Evolutionary conservation across 129 eudicot species (phyloP).

Genomic region (Helichrysum umbraculigerum): DNA sequence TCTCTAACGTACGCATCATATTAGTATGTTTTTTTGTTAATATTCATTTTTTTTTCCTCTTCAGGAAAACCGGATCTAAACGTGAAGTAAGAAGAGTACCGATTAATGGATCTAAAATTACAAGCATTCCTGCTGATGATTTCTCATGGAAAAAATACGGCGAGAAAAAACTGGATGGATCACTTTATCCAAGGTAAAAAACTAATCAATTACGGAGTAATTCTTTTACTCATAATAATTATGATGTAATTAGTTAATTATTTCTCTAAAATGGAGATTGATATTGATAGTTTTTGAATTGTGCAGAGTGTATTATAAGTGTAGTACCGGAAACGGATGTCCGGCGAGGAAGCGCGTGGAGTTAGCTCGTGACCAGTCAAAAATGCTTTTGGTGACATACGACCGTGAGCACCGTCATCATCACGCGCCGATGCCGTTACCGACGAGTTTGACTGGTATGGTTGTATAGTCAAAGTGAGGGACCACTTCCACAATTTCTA

Average conservation of each 20-base stretch:
- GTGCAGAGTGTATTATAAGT: conserved; percentile 78
- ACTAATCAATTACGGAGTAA: background rate
- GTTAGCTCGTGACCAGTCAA: conserved; percentile 57
- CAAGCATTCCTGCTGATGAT: conserved; percentile 77
- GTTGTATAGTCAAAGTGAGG: conserved; percentile 28
- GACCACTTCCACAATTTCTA: conserved; percentile 28
- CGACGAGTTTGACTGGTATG: conserved; percentile 22
- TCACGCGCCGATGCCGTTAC: conserved; percentile 40
- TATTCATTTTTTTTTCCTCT: background rate
- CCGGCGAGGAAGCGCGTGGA: conserved; percentile 87
- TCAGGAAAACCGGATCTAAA: conserved; percentile 56
- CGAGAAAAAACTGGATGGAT: conserved; percentile 70
- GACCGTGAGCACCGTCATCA: conserved; percentile 79
- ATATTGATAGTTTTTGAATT: background rate
- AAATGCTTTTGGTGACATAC: conserved; percentile 74
- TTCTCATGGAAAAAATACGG: conserved; percentile 89
- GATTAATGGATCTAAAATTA: conserved; percentile 57
- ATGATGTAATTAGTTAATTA: background rate
- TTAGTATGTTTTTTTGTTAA: background rate
- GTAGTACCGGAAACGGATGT: conserved; percentile 68
- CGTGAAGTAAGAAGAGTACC: conserved; percentile 48
- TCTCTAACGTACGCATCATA: conserved; percentile 19
- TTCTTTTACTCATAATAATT: background rate
- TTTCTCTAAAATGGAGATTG: background rate
- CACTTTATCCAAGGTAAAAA: conserved; percentile 62